Base-by-base conservation (phyloP, 2,329 filamentous ascomycete species). In the Didymella lethalis region DNA sequence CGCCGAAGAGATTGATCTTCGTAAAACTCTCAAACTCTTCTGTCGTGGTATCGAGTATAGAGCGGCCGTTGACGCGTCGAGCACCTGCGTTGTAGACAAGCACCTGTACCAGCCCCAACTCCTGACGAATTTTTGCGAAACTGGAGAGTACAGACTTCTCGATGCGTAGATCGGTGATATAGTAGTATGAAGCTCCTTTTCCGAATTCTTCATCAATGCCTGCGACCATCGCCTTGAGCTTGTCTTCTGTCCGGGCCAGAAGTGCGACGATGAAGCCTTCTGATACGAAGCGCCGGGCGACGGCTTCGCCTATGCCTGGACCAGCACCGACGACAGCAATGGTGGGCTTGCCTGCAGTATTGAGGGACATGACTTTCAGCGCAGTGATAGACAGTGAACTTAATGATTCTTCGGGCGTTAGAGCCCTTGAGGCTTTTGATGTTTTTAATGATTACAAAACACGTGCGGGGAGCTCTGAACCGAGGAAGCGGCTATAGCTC, bases 291-390 rank as follows among this genome's bases (percentile, higher is more conserved):
- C 64, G 63, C 26, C 58, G 66, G 36, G 66, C 66, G 11, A 69
- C 66, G 18, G 66, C 66, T 61, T 69, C 66, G 47, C 66, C 66
- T 29, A 69, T 69, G 7, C 66, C 65, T 48, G 66, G 66, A 11
- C 66, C 66, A 28, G 65, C 66, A 34, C 66, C 66, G 18, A 69
- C 66, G 43, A 69, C 63, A 14, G 65, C 65, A 31, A 67, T 64
- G 44, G 59, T 58, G 5, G 63, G 65, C 41, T 62, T 64, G 20
- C 61, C 62, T 28, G 54, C 10, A 20, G 44, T 31, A 54, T 69
- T 68, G 18, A n/a, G 29, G 20, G 47, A 48, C 47, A 49, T 28
- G 1, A 12, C 11, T 11, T 40, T 10, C n/a, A 40, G 7, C 11
- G 36, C 3, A 36, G 5, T 36, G 16, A 36, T 36, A 16, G 3